phyloP scores from a whole-genome alignment of 768 basidiomycete genomes.

The Piloderma croceum region DNA sequence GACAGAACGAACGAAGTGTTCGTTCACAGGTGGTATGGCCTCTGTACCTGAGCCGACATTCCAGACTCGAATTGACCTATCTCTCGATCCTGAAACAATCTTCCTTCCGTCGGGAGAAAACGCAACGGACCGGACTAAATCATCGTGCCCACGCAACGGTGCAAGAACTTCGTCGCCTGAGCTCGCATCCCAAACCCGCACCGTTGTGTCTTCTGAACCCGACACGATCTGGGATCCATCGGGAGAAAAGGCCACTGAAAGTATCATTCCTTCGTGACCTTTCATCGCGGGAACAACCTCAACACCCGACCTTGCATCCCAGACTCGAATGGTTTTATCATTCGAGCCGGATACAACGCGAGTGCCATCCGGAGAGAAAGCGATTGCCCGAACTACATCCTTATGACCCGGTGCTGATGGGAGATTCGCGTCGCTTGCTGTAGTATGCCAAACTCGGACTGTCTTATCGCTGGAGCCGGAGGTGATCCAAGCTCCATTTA shows the following conservation, averaged over 20 bases:
- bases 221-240: conserved; percentile 18
- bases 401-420: conserved; percentile 13
- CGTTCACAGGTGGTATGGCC: too few relatives aligned
- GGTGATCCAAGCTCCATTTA: conserved; percentile 14
- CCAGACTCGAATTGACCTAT: conserved; percentile 13
- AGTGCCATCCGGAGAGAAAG: conserved; percentile 9
- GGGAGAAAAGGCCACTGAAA: conserved; percentile 3
- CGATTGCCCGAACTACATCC: conserved; percentile 9
- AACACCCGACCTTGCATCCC: conserved; percentile 14
- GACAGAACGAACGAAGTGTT: too few relatives aligned
- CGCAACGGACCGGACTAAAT: conserved; percentile 10
- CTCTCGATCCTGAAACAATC: conserved; percentile 16
- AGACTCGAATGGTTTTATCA: conserved; percentile 8
- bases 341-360: conserved; percentile 10
- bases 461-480: too few relatives aligned
- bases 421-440: conserved; percentile 2
- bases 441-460: conserved; percentile 17
- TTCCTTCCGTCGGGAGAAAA: conserved; percentile 15
- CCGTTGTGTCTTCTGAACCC: neutral
- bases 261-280: neutral
- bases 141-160: conserved; percentile 12
- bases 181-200: neutral
- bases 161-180: conserved; percentile 8
- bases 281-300: too few relatives aligned
- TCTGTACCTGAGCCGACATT: conserved; percentile 4